Percentiles rank a stretch among this genome's conserved stretches.
phyloP scores from a whole-genome alignment of 1,139 yeast species.

The Starmera stellimalicola region DNA sequence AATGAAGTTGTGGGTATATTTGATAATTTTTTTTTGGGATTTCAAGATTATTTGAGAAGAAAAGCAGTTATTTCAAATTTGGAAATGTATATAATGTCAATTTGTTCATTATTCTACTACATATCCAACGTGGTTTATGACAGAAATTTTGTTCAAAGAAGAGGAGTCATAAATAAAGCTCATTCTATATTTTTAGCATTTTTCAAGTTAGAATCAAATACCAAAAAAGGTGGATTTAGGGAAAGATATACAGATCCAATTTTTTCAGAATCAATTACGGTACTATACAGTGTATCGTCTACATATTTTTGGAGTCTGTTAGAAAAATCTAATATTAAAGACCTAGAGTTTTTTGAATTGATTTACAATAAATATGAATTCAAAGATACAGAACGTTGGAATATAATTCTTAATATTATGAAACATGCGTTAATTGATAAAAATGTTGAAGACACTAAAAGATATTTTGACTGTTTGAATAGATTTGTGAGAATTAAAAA shows the following conservation, averaged over 20 bases:
- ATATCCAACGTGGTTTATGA: slow-evolving; percentile 5
- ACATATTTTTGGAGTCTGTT: slow-evolving; percentile 12
- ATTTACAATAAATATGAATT: slow-evolving; percentile 7
- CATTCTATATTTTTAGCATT: neutral
- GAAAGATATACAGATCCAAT: too few relatives aligned
- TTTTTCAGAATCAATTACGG: slow-evolving; percentile 9
- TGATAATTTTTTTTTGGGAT: slow-evolving; percentile 12
- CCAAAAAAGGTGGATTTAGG: too few relatives aligned
- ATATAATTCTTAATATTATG: slow-evolving; percentile 4
- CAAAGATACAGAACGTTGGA: slow-evolving; percentile 6
- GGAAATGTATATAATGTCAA: slow-evolving; percentile 12
- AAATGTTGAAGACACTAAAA: slow-evolving; percentile 1
- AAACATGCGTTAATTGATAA: neutral
- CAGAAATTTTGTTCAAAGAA: slow-evolving; percentile 6
- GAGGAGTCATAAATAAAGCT: neutral
- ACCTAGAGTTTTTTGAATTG: slow-evolving; percentile 8
- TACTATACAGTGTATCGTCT: too few relatives aligned
- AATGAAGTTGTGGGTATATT: slow-evolving; percentile 8
- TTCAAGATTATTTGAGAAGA: slow-evolving; percentile 12
- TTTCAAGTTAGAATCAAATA: neutral
- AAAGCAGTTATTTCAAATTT: slow-evolving; percentile 12
- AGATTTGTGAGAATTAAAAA: slow-evolving; percentile 3
- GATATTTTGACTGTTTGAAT: slow-evolving; percentile 5
- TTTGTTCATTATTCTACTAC: slow-evolving; percentile 11
- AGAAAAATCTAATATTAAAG: slow-evolving; percentile 5